These are phyloP conservation scores for Diaporthe citri DNA, from an alignment of 2,329 filamentous ascomycete species.

Conservation along the genomic window DNA sequence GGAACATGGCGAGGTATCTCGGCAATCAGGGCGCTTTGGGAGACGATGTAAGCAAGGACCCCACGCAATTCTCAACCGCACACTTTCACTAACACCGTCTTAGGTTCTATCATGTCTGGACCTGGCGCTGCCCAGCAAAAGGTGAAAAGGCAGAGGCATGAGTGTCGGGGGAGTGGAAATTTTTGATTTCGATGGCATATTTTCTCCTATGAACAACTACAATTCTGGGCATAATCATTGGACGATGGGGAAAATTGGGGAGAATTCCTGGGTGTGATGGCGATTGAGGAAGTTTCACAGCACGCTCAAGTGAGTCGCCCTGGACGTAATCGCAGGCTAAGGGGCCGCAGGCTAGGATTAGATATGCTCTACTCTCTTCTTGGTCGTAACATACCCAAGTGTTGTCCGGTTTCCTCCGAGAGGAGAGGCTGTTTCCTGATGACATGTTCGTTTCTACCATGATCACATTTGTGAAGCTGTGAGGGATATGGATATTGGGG, in stretches of 20 bases:
- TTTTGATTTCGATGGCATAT: conserved; percentile 12
- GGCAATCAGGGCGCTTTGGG: conserved; percentile 70
- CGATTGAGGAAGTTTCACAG: background rate
- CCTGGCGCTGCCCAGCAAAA: conserved; percentile 46
- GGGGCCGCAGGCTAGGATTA: background rate
- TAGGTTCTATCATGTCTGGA: conserved; percentile 53
- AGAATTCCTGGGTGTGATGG: background rate
- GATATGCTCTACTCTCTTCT: conserved; percentile 48
- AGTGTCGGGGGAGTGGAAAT: background rate
- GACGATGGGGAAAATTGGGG: background rate
- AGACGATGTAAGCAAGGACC: conserved; percentile 51
- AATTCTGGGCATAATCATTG: conserved; percentile 16
- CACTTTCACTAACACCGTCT: background rate
- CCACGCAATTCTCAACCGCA: background rate
- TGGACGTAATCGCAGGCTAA: background rate
- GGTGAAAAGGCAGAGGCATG: conserved; percentile 38
- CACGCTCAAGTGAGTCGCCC: background rate
- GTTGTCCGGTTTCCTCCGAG: background rate
- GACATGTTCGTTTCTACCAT: background rate
- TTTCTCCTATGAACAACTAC: conserved; percentile 19
- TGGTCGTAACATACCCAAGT: conserved; percentile 38
- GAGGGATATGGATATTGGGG: too few species aligned
- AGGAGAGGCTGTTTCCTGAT: background rate
- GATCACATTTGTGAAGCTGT: background rate
- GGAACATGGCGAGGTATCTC: conserved; percentile 73